Evolutionary conservation across 306 rosid species (phyloP), one percentile per base, ranked within the genome.

Genomic region (Citrullus mucosospermus): DNA sequence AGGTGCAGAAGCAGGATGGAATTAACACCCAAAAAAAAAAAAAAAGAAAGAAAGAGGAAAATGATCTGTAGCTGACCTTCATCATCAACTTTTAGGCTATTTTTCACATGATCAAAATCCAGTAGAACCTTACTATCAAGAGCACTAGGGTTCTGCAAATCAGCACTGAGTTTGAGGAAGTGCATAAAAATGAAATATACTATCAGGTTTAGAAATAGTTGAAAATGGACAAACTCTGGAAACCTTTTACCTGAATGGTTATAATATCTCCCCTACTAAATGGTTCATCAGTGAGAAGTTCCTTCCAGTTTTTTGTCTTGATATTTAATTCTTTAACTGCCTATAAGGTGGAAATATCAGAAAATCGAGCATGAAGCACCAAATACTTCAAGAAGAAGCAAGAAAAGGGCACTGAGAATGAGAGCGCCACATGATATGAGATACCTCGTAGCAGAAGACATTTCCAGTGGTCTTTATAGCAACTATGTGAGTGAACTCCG

Each of bases 401-500:
- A 22, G 38, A 77, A 58, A 20, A 58, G 2, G 7, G 25, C 61
- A 2, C 50, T 32, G 34, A 68, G 59, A 50, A 72, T 15, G 60
- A 30, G 60, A 50, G 44, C 2, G 15, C 36, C 43, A 50, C 13
- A 78, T 59, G 20, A 82, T 76, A 85, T 70, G 28, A 82, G 80
- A 77, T 39, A 92, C 99, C 98, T 96, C 98, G 46, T 96, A 91
- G 90, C 92, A 92, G 80, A 91, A 96, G 76, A 96, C 98, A 61
- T 96, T 96, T 88, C 99, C 99, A 22, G 99, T 90, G 59, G 97
- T 92, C 89, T 96, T 92, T 85, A 96, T 91, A 5, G 97, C 97
- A 80, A 91, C 93, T 78, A 92, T 91, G 88, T 92, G 97, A 8
- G 97, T 95, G 86, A 89, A 95, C 82, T 95, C 99, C 5, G 98